phyloP scores from a whole-genome alignment of 306 rosid genomes.

The Cercis canadensis region DNA sequence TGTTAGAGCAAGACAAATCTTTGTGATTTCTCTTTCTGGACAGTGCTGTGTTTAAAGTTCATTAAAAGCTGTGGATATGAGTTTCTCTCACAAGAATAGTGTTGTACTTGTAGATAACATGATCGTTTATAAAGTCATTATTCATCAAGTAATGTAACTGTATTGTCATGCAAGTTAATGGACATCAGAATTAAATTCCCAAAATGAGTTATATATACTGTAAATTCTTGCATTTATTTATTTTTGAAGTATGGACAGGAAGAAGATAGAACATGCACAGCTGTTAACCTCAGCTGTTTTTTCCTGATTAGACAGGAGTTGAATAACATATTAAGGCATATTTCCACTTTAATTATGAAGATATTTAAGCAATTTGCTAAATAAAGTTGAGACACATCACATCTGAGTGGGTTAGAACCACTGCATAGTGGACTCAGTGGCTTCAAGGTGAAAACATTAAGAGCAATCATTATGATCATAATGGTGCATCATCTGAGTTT shows the following conservation, averaged over 20 bases:
- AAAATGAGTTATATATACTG: too few relatives aligned
- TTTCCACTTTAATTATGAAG: constrained; percentile 17
- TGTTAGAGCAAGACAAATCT: background rate
- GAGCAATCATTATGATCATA: constrained; percentile 48
- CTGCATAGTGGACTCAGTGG: constrained; percentile 35
- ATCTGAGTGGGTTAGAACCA: constrained; percentile 55
- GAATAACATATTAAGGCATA: constrained; percentile 13
- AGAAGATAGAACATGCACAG: background rate
- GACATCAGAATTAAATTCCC: too few relatives aligned
- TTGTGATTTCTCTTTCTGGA: too few relatives aligned
- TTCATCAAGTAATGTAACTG: too few relatives aligned
- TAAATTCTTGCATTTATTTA: too few relatives aligned
- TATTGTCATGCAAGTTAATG: too few relatives aligned
- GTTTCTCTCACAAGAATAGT: too few relatives aligned
- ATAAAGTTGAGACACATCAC: constrained; percentile 47
- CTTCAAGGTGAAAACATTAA: constrained; percentile 45
- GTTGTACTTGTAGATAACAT: too few relatives aligned
- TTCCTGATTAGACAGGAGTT: constrained; percentile 28
- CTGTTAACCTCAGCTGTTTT: background rate
- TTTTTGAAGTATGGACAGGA: too few relatives aligned
- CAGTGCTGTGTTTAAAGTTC: too few relatives aligned
- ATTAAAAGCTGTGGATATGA: too few relatives aligned
- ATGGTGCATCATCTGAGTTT: constrained; percentile 48
- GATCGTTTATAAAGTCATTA: too few relatives aligned
- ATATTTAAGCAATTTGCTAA: constrained; percentile 35